Conservation (phyloP, 352 stramenopile genomes). For the Pythium monospermum region DNA sequence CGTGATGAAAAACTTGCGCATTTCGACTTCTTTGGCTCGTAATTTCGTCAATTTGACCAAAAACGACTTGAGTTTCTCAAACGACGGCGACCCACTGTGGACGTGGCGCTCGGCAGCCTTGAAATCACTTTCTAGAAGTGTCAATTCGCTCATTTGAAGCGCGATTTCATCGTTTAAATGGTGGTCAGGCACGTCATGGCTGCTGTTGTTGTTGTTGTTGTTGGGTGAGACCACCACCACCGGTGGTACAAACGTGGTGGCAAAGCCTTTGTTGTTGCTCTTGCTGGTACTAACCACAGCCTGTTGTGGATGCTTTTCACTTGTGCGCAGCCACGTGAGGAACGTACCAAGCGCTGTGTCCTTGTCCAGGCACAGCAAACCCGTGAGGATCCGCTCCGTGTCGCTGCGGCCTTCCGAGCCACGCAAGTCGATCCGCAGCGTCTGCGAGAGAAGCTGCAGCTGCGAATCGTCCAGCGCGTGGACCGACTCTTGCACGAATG, state of each 20-base stretch:
- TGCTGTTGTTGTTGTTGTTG: slow-evolving; percentile 10
- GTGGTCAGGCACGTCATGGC: slow-evolving; percentile 39
- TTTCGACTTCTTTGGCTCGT: slow-evolving; percentile 52
- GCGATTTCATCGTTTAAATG: slow-evolving; percentile 56
- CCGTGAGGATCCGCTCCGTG: slow-evolving; percentile 53
- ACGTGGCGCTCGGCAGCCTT: slow-evolving; percentile 53
- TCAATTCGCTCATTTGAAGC: slow-evolving; percentile 31
- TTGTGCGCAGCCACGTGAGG: slow-evolving; percentile 50
- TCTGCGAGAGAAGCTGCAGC: slow-evolving; percentile 47
- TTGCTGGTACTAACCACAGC: no score
- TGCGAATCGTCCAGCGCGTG: slow-evolving; percentile 37
- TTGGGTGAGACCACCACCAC: slow-evolving; percentile 27
- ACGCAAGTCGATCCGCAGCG: slow-evolving; percentile 55
- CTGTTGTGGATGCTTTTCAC: slow-evolving; percentile 16
- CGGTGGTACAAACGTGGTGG: slow-evolving; percentile 59
- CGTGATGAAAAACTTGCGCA: slow-evolving; percentile 45
- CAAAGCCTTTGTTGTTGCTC: slow-evolving; percentile 39
- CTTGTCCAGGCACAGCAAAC: slow-evolving; percentile 64
- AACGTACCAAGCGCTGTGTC: slow-evolving; percentile 71
- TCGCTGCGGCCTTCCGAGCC: slow-evolving; percentile 53
- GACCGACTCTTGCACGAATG: slow-evolving; percentile 61
- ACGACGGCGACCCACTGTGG: slow-evolving; percentile 51
- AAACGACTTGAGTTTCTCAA: slow-evolving; percentile 77
- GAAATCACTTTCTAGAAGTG: slow-evolving; percentile 47
- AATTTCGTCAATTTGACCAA: slow-evolving; percentile 54